Base-by-base conservation (phyloP, 305 asterid genomes). In the Solanum aculeatissimum region DNA sequence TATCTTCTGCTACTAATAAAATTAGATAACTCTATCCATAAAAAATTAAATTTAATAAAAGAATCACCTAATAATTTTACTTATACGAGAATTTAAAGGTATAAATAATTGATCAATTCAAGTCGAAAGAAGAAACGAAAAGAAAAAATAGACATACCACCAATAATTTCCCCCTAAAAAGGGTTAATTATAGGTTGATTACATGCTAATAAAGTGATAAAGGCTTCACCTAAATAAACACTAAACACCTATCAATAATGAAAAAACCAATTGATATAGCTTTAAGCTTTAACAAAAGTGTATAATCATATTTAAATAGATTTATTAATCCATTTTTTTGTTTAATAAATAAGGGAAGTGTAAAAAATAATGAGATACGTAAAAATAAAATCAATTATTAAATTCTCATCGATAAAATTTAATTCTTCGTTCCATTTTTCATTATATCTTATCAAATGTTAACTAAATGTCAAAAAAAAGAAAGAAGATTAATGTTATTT, bases 41-140 rank as follows among this genome's bases (percentile, higher is more conserved):
- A 0, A 57, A 58, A 58, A 0, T 19, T n/a, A 0, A 10, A 58
- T 0, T 9, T 21, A 1, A 0, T 9, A 58, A 58, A 58, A n/a
- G 10, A 57, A 0, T 3, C 0, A 25, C 2, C 11, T 12, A 0
- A 42, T 71, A 42, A 12, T 21, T 58, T n/a, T 0, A 0, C 2
- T 0, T 1, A 0, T 21, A 3, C 0, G 0, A 0, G 0, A 58
- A 10, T 58, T 58, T 58, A 3, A 58, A 21, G 0, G 3, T 2
- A 0, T 58, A 21, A 58, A 0, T 58, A 21, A 58, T 21, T 1
- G 29, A 58, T 45, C 40, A 16, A 49, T 49, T 49, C 45, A 27
- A 77, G 25, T 27, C 27, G 63, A 49, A 77, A 75, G 21, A 49
- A 27, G n/a, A n/a, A n/a, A n/a, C n/a, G 25, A 74, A 15, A 23